phyloP scores from a whole-genome alignment of 179 eudicot genomes.

The Sideroxylon spinosum region DNA sequence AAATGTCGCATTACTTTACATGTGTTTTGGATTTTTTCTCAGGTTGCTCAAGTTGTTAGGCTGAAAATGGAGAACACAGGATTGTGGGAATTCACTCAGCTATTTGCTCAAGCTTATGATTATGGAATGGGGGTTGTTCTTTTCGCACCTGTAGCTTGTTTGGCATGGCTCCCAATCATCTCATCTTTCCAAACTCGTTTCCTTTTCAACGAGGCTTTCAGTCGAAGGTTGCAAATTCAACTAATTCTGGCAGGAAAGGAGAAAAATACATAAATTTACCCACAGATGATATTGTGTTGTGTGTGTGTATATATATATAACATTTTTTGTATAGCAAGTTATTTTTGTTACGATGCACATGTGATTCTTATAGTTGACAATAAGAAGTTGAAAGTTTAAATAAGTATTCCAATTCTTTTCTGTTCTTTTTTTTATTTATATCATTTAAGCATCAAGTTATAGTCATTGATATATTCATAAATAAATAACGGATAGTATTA shows the following conservation, averaged over 20 bases:
- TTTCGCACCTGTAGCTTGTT: slow-evolving; percentile 65
- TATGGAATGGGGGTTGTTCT: slow-evolving; percentile 75
- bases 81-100: slow-evolving; percentile 66
- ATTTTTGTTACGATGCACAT: not conserved
- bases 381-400: not conserved
- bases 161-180: slow-evolving; percentile 94
- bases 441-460: too few relatives aligned
- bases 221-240: slow-evolving; percentile 73
- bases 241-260: slow-evolving; percentile 70
- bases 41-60: slow-evolving; percentile 74
- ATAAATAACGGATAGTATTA: too few relatives aligned
- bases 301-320: not conserved
- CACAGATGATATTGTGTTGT: not conserved
- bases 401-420: not conserved
- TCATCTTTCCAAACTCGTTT: slow-evolving; percentile 91
- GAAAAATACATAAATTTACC: slow-evolving; percentile 40
- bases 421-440: not conserved
- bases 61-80: slow-evolving; percentile 57
- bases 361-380: not conserved
- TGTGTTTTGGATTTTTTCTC: slow-evolving; percentile 6
- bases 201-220: slow-evolving; percentile 93
- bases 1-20: not conserved
- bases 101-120: slow-evolving; percentile 81
- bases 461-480: too few relatives aligned
- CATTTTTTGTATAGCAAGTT: slow-evolving; percentile 13